phyloP scores from a whole-genome alignment of 1,139 yeast genomes.

The Kurtzmaniella quercitrusa region DNA sequence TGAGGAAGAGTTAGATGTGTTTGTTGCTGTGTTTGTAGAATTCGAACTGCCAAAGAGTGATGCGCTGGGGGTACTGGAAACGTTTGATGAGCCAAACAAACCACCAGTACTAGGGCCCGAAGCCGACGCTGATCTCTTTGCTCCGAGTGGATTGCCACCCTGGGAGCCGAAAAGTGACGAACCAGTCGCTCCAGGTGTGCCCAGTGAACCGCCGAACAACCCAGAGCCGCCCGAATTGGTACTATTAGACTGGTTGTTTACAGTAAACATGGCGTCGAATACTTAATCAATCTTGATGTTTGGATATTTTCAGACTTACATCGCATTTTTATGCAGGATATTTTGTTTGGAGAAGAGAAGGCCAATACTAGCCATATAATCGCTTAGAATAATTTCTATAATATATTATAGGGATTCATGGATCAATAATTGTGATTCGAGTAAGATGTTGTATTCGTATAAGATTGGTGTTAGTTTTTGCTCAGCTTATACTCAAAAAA shows the following conservation, averaged over 20 bases:
- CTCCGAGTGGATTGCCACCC: background rate
- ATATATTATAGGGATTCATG: too few species aligned
- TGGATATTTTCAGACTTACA: background rate
- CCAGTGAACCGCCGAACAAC: slow-evolving; percentile 11
- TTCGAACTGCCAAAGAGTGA: slow-evolving; percentile 11
- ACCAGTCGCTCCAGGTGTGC: slow-evolving; percentile 7
- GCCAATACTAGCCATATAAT: too few species aligned
- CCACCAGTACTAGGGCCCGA: slow-evolving; percentile 1
- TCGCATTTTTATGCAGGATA: background rate
- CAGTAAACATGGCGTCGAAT: slow-evolving; percentile 1
- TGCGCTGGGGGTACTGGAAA: slow-evolving; percentile 6
- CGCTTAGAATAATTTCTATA: too few species aligned
- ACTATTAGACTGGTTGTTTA: slow-evolving; percentile 5
- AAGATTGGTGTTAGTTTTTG: too few species aligned
- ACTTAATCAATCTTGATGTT: background rate
- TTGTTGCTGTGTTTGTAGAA: background rate
- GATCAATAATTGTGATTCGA: too few species aligned
- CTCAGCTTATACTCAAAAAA: too few species aligned
- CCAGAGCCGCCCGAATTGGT: slow-evolving; percentile 18
- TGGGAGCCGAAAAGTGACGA: slow-evolving; percentile 5
- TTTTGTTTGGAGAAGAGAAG: too few species aligned
- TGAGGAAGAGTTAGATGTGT: background rate
- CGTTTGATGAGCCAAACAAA: slow-evolving; percentile 4
- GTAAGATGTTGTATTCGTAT: too few species aligned
- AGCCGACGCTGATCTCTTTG: slow-evolving; percentile 8